Conservation (phyloP, 2,329 filamentous ascomycete species). For the Botrytis elliptica region DNA sequence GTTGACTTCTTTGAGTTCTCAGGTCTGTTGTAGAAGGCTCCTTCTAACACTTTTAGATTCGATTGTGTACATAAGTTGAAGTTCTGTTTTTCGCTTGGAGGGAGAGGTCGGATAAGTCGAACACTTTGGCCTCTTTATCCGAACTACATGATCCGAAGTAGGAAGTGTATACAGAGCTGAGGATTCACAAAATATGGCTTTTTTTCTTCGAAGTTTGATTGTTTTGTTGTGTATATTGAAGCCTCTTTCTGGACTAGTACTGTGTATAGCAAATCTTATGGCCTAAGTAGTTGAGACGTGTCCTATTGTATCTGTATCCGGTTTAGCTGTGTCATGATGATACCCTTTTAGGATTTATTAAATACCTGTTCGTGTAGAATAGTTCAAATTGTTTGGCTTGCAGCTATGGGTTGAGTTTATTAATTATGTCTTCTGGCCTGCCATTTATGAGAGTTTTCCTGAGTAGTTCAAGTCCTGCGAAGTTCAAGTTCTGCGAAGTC, state of each 20-base stretch:
- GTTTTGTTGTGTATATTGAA: too few relatives aligned
- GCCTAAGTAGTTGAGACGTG: not conserved
- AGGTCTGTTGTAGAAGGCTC: not conserved
- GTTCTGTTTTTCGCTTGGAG: not conserved
- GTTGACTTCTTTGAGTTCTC: not conserved
- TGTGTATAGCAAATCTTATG: not conserved
- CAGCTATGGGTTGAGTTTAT: not conserved
- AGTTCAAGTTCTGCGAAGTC: not conserved
- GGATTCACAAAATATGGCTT: accelerated
- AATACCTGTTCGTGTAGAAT: not conserved
- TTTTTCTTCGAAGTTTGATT: not conserved
- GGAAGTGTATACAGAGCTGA: too few relatives aligned
- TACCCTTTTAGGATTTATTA: accelerated
- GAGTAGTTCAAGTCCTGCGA: not conserved
- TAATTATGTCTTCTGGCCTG: not conserved
- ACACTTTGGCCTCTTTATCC: not conserved
- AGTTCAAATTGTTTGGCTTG: not conserved
- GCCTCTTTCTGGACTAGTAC: not conserved
- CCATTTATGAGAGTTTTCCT: not conserved
- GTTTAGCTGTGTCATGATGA: too few relatives aligned
- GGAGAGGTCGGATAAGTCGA: not conserved
- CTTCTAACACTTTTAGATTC: not conserved
- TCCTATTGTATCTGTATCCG: accelerated
- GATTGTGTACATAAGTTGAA: not conserved
- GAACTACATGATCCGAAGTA: not conserved